Base-by-base conservation (phyloP, 2,329 filamentous ascomycete genomes). In the Blastomyces silverae region DNA sequence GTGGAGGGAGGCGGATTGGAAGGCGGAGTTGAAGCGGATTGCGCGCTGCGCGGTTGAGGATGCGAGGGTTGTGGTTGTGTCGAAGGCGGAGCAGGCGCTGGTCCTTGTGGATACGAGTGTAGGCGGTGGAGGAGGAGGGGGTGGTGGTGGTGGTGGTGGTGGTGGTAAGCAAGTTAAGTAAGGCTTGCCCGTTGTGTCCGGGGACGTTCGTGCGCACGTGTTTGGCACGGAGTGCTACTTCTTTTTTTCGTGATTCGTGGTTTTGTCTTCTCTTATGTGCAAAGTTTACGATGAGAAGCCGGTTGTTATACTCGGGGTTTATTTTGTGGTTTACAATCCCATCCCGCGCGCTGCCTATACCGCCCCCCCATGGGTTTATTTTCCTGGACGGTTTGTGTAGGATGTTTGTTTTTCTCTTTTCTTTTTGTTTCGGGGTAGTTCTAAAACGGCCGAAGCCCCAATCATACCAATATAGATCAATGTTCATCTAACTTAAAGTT, bases 1-100 rank as follows among this genome's bases (percentile, higher is more conserved):
- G 73, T 97, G 90, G 75, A 83, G 93, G 17, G 94, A 97, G 79
- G 89, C 89, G 2, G 91, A 96, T 69, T 88, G 92, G 80, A 89
- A 91, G 78, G 84, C 83, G 6, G 80, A 94, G 70, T 77, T 99
- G 75, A 99, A 99, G 83, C 91, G 89, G 79, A 88, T 93, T 77
- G 90, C 91, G 2, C 84, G 92, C 71, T 85, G 87, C 52, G 91
- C 87, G 0, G 92, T 97, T 34, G 84, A 84, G 63, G 88, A 90
- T 81, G 83, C 85, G 52, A 86, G 82, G 73, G 72, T 70, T 42
- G 70, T 84, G 68, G 76, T 80, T 65, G 42, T 50, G 28, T 48
- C 44, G 17, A 61, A 50, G 44, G 59, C 44, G 13, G 61, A 61
- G 25, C 64, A 65, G 22, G 25, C 42, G 37, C 64, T 20, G 11